Evolutionary conservation across 306 rosid genomes (phyloP).

Genomic region (Pyrus pyrifolia): DNA sequence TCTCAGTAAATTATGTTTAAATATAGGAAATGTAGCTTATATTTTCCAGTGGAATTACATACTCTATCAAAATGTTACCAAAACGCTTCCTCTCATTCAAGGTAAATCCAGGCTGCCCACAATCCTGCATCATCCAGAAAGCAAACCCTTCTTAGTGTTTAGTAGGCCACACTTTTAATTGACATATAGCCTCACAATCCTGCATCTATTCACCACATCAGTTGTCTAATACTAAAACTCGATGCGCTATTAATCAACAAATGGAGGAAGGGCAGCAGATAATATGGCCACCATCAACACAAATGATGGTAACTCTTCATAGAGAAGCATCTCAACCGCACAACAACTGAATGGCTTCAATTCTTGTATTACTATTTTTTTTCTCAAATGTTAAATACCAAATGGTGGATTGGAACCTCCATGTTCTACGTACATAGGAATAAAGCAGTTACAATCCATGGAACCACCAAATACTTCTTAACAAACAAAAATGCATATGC

Average conservation of each 20-base stretch:
- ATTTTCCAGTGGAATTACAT: conserved; percentile 22
- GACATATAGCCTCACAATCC: background rate
- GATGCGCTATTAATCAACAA: background rate
- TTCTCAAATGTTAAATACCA: background rate
- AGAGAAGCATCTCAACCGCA: background rate
- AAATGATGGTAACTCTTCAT: background rate
- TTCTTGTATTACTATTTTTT: background rate
- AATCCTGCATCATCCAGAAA: conserved; percentile 55
- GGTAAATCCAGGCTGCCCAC: conserved; percentile 97
- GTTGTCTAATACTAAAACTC: background rate
- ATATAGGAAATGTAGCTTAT: background rate
- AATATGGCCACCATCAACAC: background rate
- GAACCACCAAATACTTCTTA: background rate
- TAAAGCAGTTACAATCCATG: background rate
- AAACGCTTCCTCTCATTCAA: conserved; percentile 80
- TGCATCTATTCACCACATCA: background rate
- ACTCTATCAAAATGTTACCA: conserved; percentile 76
- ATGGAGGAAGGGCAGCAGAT: background rate
- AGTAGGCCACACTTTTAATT: background rate
- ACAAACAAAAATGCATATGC: conserved; percentile 4
- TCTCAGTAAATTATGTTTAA: background rate
- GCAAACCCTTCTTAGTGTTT: conserved; percentile 7
- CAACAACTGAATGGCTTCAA: background rate
- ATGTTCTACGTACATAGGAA: background rate
- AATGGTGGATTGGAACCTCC: background rate